These are phyloP conservation scores for Prunus salicina DNA, from an alignment of 306 rosid species.

Conservation along the genomic window DNA sequence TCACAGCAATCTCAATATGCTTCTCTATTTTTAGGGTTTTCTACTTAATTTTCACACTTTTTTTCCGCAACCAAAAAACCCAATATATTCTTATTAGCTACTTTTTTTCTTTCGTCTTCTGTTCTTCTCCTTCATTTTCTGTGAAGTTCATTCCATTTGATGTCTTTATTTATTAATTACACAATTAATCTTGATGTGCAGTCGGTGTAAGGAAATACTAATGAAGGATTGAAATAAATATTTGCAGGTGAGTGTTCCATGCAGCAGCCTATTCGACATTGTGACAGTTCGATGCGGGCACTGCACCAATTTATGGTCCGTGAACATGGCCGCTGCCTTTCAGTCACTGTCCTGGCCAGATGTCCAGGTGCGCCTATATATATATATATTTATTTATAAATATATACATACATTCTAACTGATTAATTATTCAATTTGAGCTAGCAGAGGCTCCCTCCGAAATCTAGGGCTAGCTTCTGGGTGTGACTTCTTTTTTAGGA, in stretches of 20 bases:
- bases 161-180: not conserved
- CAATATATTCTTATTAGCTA: not conserved
- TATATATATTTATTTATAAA: not conserved
- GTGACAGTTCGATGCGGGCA: conserved; percentile 99
- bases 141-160: not conserved
- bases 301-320: conserved; percentile 99
- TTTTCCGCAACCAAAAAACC: not conserved
- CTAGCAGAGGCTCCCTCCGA: conserved; percentile 15
- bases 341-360: conserved; percentile 93
- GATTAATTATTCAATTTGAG: not conserved
- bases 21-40: not conserved
- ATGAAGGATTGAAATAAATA: not conserved
- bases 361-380: conserved; percentile 48
- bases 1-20: not conserved
- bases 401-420: not conserved
- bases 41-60: not conserved
- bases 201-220: not conserved
- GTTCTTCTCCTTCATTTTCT: not conserved
- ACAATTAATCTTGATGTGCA: not conserved
- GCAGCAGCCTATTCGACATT: conserved; percentile 82
- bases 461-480: conserved; percentile 34
- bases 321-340: conserved; percentile 98
- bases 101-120: not conserved
- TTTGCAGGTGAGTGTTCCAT: conserved; percentile 98
- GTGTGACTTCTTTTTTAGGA: conserved; percentile 16